A percentile compares a stretch with the other conserved stretches of the same genome.
phyloP scores from a whole-genome alignment of 83 land plant genomes.

The Picea mariana region DNA sequence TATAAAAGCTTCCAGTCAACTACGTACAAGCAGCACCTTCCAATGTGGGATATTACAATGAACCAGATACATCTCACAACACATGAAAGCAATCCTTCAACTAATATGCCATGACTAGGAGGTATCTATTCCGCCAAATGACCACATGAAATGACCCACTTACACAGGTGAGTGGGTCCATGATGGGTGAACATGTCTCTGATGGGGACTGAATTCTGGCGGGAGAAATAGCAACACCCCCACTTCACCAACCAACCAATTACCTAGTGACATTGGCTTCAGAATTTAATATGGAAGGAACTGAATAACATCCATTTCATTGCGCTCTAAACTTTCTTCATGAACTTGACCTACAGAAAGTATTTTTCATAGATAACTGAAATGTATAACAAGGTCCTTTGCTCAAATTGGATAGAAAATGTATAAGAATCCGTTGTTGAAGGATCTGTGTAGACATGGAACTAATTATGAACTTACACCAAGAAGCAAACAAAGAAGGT shows the following conservation, averaged over 20 bases:
- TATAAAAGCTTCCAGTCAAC: too few relatives aligned
- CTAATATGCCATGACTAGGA: too few relatives aligned
- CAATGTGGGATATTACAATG: too few relatives aligned
- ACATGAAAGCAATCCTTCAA: too few relatives aligned
- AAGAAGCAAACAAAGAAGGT: neutral
- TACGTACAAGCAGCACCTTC: too few relatives aligned
- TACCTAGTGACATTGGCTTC: neutral
- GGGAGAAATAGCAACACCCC: too few relatives aligned
- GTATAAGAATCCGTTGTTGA: neutral
- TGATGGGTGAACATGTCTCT: too few relatives aligned
- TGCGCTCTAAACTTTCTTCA: neutral
- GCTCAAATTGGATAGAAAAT: neutral
- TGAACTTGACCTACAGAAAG: neutral
- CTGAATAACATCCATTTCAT: neutral
- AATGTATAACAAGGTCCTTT: neutral
- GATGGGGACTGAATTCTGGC: too few relatives aligned
- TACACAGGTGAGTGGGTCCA: too few relatives aligned
- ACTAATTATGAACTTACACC: slow-evolving; percentile 1
- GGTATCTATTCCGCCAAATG: too few relatives aligned
- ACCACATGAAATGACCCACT: too few relatives aligned
- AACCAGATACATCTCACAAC: too few relatives aligned
- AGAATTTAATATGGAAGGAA: neutral
- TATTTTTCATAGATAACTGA: neutral
- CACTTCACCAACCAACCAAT: neutral
- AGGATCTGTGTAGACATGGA: neutral